Percentiles rank a stretch among this genome's conserved stretches.
Conservation (phyloP, 139 green algal species). For the Micractinium sp. region DNA sequence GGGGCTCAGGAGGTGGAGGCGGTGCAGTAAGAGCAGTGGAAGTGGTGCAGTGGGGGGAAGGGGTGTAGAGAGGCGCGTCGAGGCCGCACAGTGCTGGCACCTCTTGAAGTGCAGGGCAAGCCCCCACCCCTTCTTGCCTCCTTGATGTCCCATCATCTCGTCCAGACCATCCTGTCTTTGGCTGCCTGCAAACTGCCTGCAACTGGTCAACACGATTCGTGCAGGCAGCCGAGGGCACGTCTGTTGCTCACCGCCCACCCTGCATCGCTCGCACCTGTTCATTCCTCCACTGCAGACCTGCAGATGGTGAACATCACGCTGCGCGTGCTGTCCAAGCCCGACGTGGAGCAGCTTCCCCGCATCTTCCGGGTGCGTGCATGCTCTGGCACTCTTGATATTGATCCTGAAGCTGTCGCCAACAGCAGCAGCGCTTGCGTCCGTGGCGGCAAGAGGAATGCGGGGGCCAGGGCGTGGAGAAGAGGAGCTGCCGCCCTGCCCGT, state of each 20-base stretch:
- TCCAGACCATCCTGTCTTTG: neutral
- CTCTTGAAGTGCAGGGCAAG: no score
- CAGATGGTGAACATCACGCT: slow-evolving; percentile 99
- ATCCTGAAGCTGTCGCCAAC: no score
- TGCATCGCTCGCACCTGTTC: no score
- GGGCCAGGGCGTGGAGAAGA: no score
- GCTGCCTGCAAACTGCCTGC: neutral
- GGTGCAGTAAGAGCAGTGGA: no score
- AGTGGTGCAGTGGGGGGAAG: no score
- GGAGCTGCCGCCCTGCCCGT: no score
- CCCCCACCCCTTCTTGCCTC: neutral
- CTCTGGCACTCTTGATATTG: slow-evolving; percentile 64
- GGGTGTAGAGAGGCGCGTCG: no score
- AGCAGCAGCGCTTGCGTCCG: no score
- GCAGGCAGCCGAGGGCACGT: no score
- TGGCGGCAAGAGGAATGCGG: no score
- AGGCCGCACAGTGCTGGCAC: no score
- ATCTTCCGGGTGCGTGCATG: slow-evolving; percentile 83
- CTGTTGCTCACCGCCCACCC: neutral
- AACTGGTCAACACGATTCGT: neutral
- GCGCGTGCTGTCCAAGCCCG: slow-evolving; percentile 93
- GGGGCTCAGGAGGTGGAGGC: neutral
- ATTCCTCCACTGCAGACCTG: slow-evolving; percentile 78
- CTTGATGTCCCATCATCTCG: neutral
- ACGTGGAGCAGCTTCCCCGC: slow-evolving; percentile 74